Evolutionary conservation across 345 rosid genomes (phyloP).

Genomic region (Jatropha curcas): DNA sequence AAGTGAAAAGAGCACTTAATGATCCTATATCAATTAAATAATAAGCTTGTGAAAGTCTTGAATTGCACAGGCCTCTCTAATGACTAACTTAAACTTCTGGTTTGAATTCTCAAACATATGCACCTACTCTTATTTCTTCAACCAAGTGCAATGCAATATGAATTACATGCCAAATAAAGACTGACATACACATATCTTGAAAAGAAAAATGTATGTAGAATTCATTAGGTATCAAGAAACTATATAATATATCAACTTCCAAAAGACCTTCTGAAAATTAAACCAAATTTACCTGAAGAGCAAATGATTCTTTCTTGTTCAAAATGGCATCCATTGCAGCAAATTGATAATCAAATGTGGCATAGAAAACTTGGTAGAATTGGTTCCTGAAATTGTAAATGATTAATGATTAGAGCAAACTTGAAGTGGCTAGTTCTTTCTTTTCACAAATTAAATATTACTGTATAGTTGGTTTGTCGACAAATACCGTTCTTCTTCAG

Average conservation of each 20-base stretch:
- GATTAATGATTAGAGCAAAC: conserved; percentile 12
- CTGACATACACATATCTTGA: not conserved
- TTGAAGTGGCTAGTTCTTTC: conserved; percentile 12
- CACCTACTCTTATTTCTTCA: not conserved
- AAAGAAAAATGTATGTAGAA: not conserved
- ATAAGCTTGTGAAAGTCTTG: not conserved
- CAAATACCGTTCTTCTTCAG: conserved; percentile 64
- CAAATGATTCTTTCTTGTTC: conserved; percentile 71
- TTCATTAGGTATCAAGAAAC: not conserved
- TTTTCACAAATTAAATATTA: not conserved
- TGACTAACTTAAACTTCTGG: not conserved
- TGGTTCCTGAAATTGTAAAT: conserved; percentile 55
- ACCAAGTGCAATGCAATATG: conserved; percentile 1
- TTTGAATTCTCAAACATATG: not conserved
- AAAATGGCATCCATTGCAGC: conserved; percentile 86
- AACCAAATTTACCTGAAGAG: conserved; percentile 55
- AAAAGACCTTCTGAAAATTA: too few relatives aligned
- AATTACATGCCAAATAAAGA: conserved; percentile 1
- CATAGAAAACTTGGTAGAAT: conserved; percentile 70
- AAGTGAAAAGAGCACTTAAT: not conserved
- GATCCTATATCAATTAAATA: not conserved
- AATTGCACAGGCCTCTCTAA: not conserved
- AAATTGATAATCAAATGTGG: conserved; percentile 79
- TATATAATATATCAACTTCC: conserved; percentile 1
- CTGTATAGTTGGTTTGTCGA: conserved; percentile 4